Evolutionary conservation across 306 rosid genomes (phyloP).

Genomic region (Heteromeles arbutifolia): DNA sequence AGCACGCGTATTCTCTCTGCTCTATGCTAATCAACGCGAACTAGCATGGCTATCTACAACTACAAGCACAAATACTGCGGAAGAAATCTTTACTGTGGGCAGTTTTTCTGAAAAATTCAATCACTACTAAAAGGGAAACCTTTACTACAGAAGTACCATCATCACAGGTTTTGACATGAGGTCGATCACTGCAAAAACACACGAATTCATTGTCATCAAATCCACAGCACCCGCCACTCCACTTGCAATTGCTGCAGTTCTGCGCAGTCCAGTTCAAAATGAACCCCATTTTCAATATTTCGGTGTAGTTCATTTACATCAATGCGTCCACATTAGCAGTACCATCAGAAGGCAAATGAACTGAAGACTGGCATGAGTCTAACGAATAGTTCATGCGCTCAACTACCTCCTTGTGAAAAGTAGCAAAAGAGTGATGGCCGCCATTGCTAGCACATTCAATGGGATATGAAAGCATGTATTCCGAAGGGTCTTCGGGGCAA

Average conservation of each 20-base stretch:
- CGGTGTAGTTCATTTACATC: conserved; percentile 34
- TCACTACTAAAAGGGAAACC: neutral
- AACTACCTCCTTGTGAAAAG: conserved; percentile 42
- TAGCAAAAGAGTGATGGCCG: conserved; percentile 43
- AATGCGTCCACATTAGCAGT: conserved; percentile 14
- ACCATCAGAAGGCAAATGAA: conserved; percentile 30
- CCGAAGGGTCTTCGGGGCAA: conserved; percentile 38
- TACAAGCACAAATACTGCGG: neutral
- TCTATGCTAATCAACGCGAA: too few species aligned
- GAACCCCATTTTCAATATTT: conserved; percentile 59
- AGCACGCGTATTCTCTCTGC: neutral
- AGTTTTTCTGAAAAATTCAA: neutral
- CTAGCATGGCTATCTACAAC: neutral
- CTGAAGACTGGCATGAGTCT: conserved; percentile 37
- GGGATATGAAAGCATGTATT: conserved; percentile 18
- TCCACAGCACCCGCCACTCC: conserved; percentile 62
- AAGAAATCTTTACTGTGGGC: neutral
- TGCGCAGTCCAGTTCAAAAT: conserved; percentile 50
- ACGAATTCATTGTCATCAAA: conserved; percentile 26
- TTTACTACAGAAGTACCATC: conserved; percentile 31
- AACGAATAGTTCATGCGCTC: conserved; percentile 26
- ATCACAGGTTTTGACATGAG: conserved; percentile 38
- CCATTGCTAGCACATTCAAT: conserved; percentile 42
- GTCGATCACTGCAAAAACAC: conserved; percentile 50
- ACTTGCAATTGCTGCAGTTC: conserved; percentile 44